phyloP scores from a whole-genome alignment of 306 rosid species.

The Ormosia semicastrata region DNA sequence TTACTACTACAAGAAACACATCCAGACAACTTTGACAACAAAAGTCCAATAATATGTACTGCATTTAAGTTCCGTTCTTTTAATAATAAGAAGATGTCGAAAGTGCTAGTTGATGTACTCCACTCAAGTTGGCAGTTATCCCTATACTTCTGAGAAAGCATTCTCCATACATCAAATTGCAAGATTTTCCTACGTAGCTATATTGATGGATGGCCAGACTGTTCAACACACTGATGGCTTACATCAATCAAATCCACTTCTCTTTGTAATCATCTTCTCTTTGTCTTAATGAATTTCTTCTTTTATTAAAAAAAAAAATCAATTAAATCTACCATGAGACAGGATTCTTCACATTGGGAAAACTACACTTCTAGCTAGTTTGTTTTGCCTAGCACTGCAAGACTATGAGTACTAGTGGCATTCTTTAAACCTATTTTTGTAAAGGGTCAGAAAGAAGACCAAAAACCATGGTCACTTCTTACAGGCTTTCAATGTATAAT shows the following conservation, averaged over 20 bases:
- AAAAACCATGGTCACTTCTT: not conserved
- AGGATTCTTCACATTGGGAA: not conserved
- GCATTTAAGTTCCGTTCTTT: not conserved
- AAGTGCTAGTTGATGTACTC: not conserved
- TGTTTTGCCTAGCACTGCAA: not conserved
- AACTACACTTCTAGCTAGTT: not conserved
- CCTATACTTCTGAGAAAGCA: not conserved
- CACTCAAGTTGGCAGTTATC: not conserved
- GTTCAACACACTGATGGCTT: not conserved
- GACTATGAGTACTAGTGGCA: not conserved
- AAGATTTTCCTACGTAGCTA: not conserved
- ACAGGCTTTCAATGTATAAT: not conserved
- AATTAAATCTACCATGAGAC: not conserved
- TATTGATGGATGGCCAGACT: not conserved
- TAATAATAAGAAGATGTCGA: not conserved
- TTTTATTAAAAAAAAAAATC: not conserved
- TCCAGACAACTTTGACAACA: not conserved
- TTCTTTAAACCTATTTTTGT: not conserved
- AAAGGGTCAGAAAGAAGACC: constrained; percentile 3
- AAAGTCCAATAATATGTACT: not conserved
- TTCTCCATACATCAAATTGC: not conserved
- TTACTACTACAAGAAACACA: not conserved
- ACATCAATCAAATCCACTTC: not conserved
- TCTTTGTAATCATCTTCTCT: not conserved
- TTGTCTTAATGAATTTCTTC: not conserved